Base-by-base conservation (phyloP, 768 basidiomycete species). In the Scleroderma bovista region DNA sequence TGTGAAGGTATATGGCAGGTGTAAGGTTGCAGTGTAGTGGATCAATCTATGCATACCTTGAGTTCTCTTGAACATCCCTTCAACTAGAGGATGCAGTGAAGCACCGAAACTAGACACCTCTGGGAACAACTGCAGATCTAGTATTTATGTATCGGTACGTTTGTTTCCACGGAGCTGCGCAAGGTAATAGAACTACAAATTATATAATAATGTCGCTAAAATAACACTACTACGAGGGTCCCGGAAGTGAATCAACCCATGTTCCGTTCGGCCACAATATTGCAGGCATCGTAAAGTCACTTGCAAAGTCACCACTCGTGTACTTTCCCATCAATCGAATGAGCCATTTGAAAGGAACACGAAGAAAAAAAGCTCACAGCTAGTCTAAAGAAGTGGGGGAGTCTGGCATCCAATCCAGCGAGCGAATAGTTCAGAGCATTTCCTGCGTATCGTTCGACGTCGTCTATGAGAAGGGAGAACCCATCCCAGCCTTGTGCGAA, bases 211-310 rank as follows among this genome's bases (percentile, higher is more conserved):
- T 9, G 26, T 29, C 5, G 9, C 9, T 9, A 29, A 40, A 40
- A 40, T 22, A 11, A 15, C 10, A 52, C 51, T 58, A 52, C 51
- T 58, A 72, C 23, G 86, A 83, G 44, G 85, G 73, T n/a, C 90
- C 91, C 11, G 80, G 72, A 17, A 72, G 66, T 20, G 92, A 82
- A 61, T 89, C 76, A 38, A 81, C 73, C 88, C 88, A 93, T 15
- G 88, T 89, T 45, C 86, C 86, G 62, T 93, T 92, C 2, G 83
- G 79, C 74, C 80, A 85, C 46, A 88, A 68, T 3, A 77, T 82
- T 7, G 86, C 88, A 6, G 89, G 75, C 72, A 78, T 86, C 0
- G 91, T 90, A 58, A 86, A 93, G 66, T 92, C 89, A 15, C 88
- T 89, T 11, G 77, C 62, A 16, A 57, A 59, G 16, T 72, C 75